Evolutionary conservation across 139 green algal species (phyloP).

Genomic region (Closterium sp.): DNA sequence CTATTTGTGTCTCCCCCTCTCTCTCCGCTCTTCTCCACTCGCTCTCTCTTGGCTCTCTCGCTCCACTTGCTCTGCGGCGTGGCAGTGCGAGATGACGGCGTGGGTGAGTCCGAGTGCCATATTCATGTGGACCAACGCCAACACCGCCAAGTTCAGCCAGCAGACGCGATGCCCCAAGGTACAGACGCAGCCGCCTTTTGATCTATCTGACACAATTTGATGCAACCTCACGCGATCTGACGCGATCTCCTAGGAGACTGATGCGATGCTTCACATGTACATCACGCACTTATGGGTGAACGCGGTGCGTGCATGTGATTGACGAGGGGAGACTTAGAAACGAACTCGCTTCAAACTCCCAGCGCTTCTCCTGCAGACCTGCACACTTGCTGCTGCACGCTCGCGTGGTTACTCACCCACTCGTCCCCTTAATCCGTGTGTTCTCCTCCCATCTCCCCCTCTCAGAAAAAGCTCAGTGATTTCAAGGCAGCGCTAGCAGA

Average conservation of each 20-base stretch:
- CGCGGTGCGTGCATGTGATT: too few relatives aligned
- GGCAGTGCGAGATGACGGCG: background rate
- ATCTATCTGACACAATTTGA: too few relatives aligned
- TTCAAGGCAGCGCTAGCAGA: background rate
- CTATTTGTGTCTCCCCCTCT: too few relatives aligned
- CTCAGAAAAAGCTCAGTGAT: background rate
- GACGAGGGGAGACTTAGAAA: too few relatives aligned
- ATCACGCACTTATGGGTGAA: too few relatives aligned
- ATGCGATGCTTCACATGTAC: too few relatives aligned
- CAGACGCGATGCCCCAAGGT: background rate
- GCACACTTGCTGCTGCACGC: background rate
- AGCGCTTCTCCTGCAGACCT: background rate
- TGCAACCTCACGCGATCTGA: too few relatives aligned
- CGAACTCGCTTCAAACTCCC: background rate
- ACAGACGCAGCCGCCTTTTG: too few relatives aligned
- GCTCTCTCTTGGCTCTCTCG: background rate
- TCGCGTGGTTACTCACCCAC: background rate
- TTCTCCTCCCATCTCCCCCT: background rate
- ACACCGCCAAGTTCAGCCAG: background rate
- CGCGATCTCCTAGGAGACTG: too few relatives aligned
- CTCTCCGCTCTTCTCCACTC: too few relatives aligned
- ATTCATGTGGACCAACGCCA: background rate
- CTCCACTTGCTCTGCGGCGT: background rate
- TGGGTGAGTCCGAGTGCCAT: background rate
- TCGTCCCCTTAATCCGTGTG: background rate